A percentile compares a stretch with the other conserved stretches of the same genome.
Conservation (phyloP, 768 basidiomycete genomes). For the Collybiopsis luxurians region DNA sequence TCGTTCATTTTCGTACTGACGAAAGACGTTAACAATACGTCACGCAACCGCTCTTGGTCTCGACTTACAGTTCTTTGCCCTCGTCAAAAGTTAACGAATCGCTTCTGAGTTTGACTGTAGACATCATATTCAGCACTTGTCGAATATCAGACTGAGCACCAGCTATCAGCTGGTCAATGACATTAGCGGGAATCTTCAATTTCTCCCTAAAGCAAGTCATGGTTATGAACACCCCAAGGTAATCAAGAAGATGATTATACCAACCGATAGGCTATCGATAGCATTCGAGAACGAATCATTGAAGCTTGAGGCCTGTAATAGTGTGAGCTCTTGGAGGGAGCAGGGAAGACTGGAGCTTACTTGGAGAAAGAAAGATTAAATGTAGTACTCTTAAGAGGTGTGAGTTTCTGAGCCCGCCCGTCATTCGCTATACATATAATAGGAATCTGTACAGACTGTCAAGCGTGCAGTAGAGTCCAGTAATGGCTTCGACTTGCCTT, state of each 20-base stretch:
- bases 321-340: constrained; percentile 9
- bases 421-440: constrained; percentile 99
- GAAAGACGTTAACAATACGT: background rate
- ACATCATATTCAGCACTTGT: constrained; percentile 96
- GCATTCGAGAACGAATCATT: constrained; percentile 79
- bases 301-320: constrained; percentile 68
- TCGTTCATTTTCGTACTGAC: constrained; percentile 78
- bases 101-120: constrained; percentile 91
- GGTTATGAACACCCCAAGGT: background rate
- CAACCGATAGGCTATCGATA: constrained; percentile 90
- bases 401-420: constrained; percentile 81
- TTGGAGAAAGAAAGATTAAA: constrained; percentile 76
- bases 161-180: constrained; percentile 85
- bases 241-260: constrained; percentile 17
- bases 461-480: background rate
- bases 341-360: constrained; percentile 36
- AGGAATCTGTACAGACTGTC: constrained; percentile 61
- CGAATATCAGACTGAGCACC: constrained; percentile 96
- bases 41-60: background rate
- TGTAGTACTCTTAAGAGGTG: constrained; percentile 72
- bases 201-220: constrained; percentile 62
- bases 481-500: constrained; percentile 46
- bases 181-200: constrained; percentile 87
- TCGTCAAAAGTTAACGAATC: constrained; percentile 87
- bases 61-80: constrained; percentile 80